A percentile compares a stretch with the other conserved stretches of the same genome.
Evolutionary conservation across 768 basidiomycete species (phyloP).

Genomic region (Trametes villosa): DNA sequence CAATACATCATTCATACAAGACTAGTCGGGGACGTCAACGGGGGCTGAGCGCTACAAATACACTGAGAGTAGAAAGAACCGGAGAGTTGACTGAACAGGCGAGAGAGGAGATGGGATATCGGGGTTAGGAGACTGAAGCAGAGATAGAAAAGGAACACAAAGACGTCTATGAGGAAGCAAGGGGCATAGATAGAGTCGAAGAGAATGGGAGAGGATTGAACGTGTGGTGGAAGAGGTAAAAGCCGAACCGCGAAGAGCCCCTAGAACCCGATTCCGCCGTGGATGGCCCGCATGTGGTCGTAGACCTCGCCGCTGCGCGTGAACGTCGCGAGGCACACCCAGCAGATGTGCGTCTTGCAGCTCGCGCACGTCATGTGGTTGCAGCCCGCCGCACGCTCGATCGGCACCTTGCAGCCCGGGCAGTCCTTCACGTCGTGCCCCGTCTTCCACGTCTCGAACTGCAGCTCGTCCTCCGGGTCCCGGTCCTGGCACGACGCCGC

Average conservation of each 20-base stretch:
- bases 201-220: not conserved
- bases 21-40: not conserved
- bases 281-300: slow-evolving; percentile 69
- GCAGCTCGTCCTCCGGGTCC: slow-evolving; percentile 52
- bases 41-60: not conserved
- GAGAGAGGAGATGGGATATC: no score
- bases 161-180: no score
- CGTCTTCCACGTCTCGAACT: slow-evolving; percentile 68
- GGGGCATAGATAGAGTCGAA: not conserved
- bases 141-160: not conserved
- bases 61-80: slow-evolving; percentile 5
- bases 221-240: not conserved
- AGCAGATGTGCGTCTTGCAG: slow-evolving; percentile 80
- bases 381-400: slow-evolving; percentile 77
- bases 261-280: slow-evolving; percentile 63
- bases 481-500: slow-evolving; percentile 66
- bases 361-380: slow-evolving; percentile 82
- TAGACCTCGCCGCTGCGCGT: slow-evolving; percentile 73
- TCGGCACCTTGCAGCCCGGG: slow-evolving; percentile 69
- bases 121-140: no score
- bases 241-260: not conserved
- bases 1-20: slow-evolving; percentile 16
- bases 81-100: no score
- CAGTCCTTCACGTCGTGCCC: slow-evolving; percentile 73
- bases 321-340: slow-evolving; percentile 79